phyloP scores from a whole-genome alignment of 2,329 filamentous ascomycete species.

The Lasiodiplodia theobromae region DNA sequence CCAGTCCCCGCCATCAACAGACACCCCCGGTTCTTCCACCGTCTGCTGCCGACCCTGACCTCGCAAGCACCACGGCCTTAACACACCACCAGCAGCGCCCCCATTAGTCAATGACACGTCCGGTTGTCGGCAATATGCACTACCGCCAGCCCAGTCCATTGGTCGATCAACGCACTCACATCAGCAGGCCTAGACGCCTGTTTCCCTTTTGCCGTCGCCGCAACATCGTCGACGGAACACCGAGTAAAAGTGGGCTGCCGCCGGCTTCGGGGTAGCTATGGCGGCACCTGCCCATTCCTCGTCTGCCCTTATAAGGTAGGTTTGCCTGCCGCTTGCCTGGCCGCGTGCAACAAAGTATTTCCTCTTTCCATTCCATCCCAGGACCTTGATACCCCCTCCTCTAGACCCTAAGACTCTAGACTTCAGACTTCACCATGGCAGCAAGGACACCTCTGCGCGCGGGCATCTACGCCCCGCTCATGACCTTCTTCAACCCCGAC shows the following conservation, averaged over 20 bases:
- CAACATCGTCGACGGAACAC: constrained; percentile 22
- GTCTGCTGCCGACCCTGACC: constrained; percentile 10
- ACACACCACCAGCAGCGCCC: constrained; percentile 14
- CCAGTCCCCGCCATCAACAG: constrained; percentile 2
- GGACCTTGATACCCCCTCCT: constrained; percentile 22
- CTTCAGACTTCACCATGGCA: constrained; percentile 34
- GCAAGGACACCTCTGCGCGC: constrained; percentile 69
- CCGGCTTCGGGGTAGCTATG: constrained; percentile 42
- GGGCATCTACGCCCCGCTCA: constrained; percentile 86
- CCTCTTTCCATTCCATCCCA: background rate
- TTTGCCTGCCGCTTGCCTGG: constrained; percentile 26
- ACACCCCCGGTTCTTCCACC: background rate
- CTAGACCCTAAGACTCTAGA: background rate
- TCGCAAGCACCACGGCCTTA: background rate
- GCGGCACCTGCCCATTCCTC: constrained; percentile 30
- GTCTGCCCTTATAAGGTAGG: constrained; percentile 24
- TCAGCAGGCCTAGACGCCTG: constrained; percentile 24
- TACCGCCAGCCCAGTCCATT: constrained; percentile 8
- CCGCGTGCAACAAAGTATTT: background rate
- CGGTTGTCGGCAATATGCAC: background rate
- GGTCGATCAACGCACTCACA: background rate
- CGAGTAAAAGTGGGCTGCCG: constrained; percentile 39
- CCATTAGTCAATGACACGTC: constrained; percentile 11
- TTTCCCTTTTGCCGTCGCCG: constrained; percentile 14
- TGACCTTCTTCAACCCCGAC: constrained; percentile 86